Base-by-base conservation (phyloP, 768 basidiomycete genomes). In the Tylopilus balloui region DNA sequence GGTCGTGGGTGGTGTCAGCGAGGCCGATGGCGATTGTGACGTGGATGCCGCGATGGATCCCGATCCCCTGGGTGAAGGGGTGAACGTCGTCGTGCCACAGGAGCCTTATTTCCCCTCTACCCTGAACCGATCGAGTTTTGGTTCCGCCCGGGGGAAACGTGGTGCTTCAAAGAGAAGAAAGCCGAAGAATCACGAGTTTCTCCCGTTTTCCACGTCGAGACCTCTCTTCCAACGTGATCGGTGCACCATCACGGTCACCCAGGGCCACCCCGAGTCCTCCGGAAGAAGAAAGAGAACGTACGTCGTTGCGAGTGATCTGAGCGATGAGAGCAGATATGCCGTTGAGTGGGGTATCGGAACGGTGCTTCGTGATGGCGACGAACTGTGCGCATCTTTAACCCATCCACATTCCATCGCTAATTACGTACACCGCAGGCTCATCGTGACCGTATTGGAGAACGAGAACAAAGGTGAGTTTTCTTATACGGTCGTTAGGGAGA, bases 281-380 rank as follows among this genome's bases (percentile, higher is more conserved):
- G 71, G 78, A 37, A 79, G 79, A 62, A 76, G 79, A 54, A 75
- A 80, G 55, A 77, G 79, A 52, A 71, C 69, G 52, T 99, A 97
- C 67, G 75, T 96, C 11, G 86, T 98, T 19, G 88, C 93, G 6
- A 96, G 92, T 62, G 96, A 99, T 77, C 65, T 98, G 59, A 92
- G 88, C 52, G 91, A 96, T 56, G 95, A 99, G 71, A 86, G 84
- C 67, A 76, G 86, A 28, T 99, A 94, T 67, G 96, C 96, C 1
- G 81, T 98, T 6, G 94, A 98, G 67, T 99, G 95, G 96, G 92
- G 89, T 10, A 94, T 98, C 47, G 95, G 94, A 3, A 97, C 95
- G 0, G 95, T 97, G 3, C 71, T 96, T 52, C 73, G 93, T 53
- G 93, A 97, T 68, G 95, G 95, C 2, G 96, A 99, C 60, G 89